Base-by-base conservation (phyloP, 805 yeast species). In the Priceomyces carsonii region DNA sequence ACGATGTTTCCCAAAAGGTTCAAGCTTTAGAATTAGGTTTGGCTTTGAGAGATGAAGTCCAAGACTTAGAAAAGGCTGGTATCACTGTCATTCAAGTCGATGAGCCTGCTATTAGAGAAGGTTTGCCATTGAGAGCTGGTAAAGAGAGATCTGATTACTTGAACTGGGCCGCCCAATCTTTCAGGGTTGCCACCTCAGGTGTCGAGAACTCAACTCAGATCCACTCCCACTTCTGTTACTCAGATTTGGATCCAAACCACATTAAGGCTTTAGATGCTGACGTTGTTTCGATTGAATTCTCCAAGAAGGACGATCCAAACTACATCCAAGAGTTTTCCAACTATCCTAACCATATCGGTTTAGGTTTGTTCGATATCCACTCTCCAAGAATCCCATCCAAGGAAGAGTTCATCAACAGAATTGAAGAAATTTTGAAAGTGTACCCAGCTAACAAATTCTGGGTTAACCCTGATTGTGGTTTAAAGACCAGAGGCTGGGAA, bases 401-500 rank as follows among this genome's bases (percentile, higher is more conserved):
- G 75, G 89, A 85, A 68, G 99, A 93, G 77, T 91, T 93, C 73
- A 82, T 88, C 69, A 73, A 82, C 65, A 89, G 96, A 77, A 87
- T 93, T 63, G 81, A 80, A 63, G 93, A 88, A 69, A 90, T 93
- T 76, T 77, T 93, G 73, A 88, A 89, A 78, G 93, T 86, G 44
- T 91, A 91, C 80, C 97, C 97, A 68, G 95, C 93, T 65, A 87
- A 86, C 71, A 91, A 90, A 73, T 86, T 93, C 82, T 93, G 99
- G 99, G 95, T 93, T 66, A 93, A 93, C 95, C 99, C 99, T 63
- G 99, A 93, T 79, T 93, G 99, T 82, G 99, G 99, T 82, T 82
- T 93, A 72, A 93, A 93, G 86, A 93, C 99, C 70, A 90, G 99
- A 84, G 96, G 95, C 58, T 93, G 99, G 99, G 88, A 85, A 57